Evolutionary conservation across 495 filamentous ascomycete species (phyloP), one percentile per base, ranked within the genome.

Genomic region (Trichocladium antarcticum): DNA sequence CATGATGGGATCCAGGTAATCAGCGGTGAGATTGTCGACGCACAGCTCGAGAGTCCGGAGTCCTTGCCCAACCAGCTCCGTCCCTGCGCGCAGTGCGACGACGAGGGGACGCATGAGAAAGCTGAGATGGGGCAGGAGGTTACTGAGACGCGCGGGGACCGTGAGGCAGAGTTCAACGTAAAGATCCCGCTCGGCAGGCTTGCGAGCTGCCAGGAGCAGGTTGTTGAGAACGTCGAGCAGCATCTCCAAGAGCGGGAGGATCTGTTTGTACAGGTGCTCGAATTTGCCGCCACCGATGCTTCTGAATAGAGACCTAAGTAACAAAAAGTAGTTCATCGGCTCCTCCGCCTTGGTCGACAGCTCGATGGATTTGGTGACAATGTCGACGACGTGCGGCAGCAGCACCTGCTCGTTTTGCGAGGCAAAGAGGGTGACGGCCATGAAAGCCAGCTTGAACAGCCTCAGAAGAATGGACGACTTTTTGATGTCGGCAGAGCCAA

Each of bases 1-100:
- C 92, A 99, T 99, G 47, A 99, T 99, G 0, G 93, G 93, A 56
- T 99, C 93, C 27, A 99, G 64, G 59, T 99, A 99, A 56, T 99
- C 93, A 0, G 92, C 89, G 0, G 93, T 99, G 1, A 99, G 75
- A 57, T 99, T 99, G 53, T 99, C 93, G 20, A 99, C 93, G 59
- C 93, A 99, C 14, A 99, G 75, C 60, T 99, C 93, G 14, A 99
- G 71, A 0, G 93, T 99, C 19, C 93, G 74, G 3, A 99, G 74
- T 0, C 93, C 93, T 62, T 99, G 93, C 1, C 86, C 88, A 15
- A 97, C 89, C 39, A 99, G 75, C 37, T 99, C 93, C 0, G 86
- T 87, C 19, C 90, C 89, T 29, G 88, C 87, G 36, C 89, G 79
- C 28, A 99, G 70, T 3, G 93, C 93, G 37, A 97, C 89, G 15